Conservation (phyloP, 1,284 basidiomycete genomes). For the Albatrellus sp. region DNA sequence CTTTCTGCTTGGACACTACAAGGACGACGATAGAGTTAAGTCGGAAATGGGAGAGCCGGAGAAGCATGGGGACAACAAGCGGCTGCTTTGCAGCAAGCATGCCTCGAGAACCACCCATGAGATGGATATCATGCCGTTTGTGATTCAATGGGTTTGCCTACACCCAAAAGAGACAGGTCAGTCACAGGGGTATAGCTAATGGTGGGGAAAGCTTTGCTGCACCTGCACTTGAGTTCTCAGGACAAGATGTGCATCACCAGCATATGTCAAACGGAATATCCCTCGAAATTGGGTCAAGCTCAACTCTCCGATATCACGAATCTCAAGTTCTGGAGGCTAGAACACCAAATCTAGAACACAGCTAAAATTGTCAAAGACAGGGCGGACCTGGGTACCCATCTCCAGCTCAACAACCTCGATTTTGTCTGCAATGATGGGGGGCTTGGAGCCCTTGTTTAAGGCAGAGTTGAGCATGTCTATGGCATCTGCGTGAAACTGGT, state of each 20-base stretch:
- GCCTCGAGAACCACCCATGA: constrained; percentile 62
- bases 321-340: constrained; percentile 92
- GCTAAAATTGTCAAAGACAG: not conserved
- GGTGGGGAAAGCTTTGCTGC: constrained; percentile 2
- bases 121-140: constrained; percentile 72
- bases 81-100: constrained; percentile 90
- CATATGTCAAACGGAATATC: constrained; percentile 92
- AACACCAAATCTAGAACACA: not conserved
- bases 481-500: constrained; percentile 88
- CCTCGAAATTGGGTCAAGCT: constrained; percentile 94
- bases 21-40: constrained; percentile 95
- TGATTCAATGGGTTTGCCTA: constrained; percentile 94
- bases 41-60: constrained; percentile 90
- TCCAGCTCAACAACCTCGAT: constrained; percentile 96
- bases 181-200: constrained; percentile 5
- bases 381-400: constrained; percentile 89
- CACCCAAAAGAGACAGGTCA: not conserved
- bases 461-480: constrained; percentile 90
- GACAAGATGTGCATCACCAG: constrained; percentile 93
- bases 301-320: constrained; percentile 96
- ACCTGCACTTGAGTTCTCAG: constrained; percentile 95
- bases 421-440: constrained; percentile 92
- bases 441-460: constrained; percentile 95
- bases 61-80: constrained; percentile 94
- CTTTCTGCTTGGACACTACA: constrained; percentile 93